These are phyloP conservation scores for Talaromyces nanjingensis DNA, from an alignment of 495 filamentous ascomycete species.

Conservation along the genomic window DNA sequence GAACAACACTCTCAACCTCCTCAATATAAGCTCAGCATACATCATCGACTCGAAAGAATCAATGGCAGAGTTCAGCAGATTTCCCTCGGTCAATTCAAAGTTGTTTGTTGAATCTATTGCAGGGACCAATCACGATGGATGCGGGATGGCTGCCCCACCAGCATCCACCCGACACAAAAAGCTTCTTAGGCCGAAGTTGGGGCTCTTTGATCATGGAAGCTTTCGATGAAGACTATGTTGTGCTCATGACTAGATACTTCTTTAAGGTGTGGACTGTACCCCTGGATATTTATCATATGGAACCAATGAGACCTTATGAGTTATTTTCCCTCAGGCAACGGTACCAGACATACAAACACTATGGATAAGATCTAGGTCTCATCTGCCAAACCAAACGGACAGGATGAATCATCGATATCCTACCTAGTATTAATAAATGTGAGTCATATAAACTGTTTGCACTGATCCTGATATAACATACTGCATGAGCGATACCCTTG, in stretches of 20 bases:
- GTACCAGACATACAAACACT: not conserved
- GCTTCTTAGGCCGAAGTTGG: not conserved
- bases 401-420: not conserved
- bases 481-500: not conserved
- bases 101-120: not conserved
- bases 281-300: not conserved
- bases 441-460: not conserved
- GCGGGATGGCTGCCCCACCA: not conserved
- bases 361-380: not conserved
- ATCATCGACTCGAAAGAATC: not conserved
- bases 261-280: not conserved
- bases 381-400: not conserved
- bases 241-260: not conserved
- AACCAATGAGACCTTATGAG: not conserved
- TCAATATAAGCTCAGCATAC: not conserved
- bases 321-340: not conserved
- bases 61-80: not conserved
- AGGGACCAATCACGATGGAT: not conserved
- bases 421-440: not conserved
- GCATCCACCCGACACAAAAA: not conserved
- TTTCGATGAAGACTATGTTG: not conserved
- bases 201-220: not conserved
- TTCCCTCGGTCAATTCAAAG: not conserved
- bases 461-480: not conserved
- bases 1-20: not conserved